Evolutionary conservation across 306 rosid genomes (phyloP).

Genomic region (Cicer arietinum): DNA sequence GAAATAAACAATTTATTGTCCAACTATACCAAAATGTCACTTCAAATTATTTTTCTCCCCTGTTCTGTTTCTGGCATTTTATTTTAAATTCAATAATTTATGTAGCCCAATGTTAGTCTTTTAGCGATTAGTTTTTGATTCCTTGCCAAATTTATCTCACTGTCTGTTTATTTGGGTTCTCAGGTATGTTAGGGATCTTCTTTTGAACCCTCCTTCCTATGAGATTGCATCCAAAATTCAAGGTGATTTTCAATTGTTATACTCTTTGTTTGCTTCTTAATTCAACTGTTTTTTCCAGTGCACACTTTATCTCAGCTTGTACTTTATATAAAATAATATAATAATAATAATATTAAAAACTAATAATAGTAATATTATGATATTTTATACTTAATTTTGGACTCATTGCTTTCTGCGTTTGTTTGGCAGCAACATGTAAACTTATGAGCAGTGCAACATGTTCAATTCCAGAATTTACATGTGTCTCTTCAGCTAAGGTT

Average conservation of each 20-base stretch:
- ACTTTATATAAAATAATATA: not conserved
- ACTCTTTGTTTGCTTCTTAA: slow-evolving; percentile 28
- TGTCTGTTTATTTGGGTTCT: slow-evolving; percentile 38
- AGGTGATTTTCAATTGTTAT: slow-evolving; percentile 56
- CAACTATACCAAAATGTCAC: not conserved
- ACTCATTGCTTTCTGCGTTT: slow-evolving; percentile 41
- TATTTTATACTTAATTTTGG: slow-evolving; percentile 30
- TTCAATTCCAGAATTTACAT: slow-evolving; percentile 94
- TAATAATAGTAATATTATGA: not conserved
- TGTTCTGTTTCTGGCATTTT: not conserved
- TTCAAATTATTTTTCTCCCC: slow-evolving; percentile 11
- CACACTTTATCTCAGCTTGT: slow-evolving; percentile 31
- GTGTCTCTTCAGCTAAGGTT: slow-evolving; percentile 95
- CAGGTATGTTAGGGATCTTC: slow-evolving; percentile 88
- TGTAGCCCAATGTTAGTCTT: slow-evolving; percentile 28
- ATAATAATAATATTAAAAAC: not conserved
- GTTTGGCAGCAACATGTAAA: slow-evolving; percentile 80
- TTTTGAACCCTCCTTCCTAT: slow-evolving; percentile 93
- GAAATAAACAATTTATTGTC: not conserved
- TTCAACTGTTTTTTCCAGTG: not conserved
- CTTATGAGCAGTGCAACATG: slow-evolving; percentile 77
- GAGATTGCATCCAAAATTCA: slow-evolving; percentile 85
- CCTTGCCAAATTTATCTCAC: slow-evolving; percentile 17
- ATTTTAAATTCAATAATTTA: not conserved
- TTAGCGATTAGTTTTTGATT: slow-evolving; percentile 11